Conservation (phyloP, 805 yeast genomes). For the Myxozyma udenii region DNA sequence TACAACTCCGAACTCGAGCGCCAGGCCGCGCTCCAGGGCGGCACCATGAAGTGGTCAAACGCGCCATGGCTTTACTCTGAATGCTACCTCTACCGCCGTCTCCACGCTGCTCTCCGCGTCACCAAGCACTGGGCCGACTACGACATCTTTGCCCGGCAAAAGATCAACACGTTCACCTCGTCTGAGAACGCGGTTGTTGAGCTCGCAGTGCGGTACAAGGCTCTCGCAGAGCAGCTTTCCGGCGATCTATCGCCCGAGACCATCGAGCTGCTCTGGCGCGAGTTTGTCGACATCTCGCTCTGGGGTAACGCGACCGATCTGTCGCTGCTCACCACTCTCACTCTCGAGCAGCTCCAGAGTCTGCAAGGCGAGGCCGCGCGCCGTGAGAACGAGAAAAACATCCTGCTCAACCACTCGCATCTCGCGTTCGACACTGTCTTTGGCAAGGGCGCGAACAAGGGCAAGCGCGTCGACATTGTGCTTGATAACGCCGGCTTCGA, state of each 20-base stretch:
- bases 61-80: conserved; percentile 93
- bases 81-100: conserved; percentile 70
- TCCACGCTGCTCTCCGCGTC: conserved; percentile 36
- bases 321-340: conserved; percentile 80
- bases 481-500: conserved; percentile 94
- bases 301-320: conserved; percentile 99
- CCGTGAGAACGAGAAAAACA: conserved; percentile 35
- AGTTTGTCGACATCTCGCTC: conserved; percentile 79
- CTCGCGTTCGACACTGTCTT: conserved; percentile 26
- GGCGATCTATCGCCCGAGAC: conserved; percentile 32
- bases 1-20: conserved; percentile 57
- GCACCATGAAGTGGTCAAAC: conserved; percentile 61
- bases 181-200: conserved; percentile 78
- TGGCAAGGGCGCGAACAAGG: conserved; percentile 1
- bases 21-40: conserved; percentile 20
- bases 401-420: conserved; percentile 31
- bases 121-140: conserved; percentile 49
- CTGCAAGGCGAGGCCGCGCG: conserved; percentile 89
- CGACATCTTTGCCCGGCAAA: conserved; percentile 72
- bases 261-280: conserved; percentile 54
- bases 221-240: conserved; percentile 37
- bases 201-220: conserved; percentile 62
- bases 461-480: conserved; percentile 33
- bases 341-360: conserved; percentile 79
- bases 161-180: conserved; percentile 69